Evolutionary conservation across 192 early-diverging fungal species (phyloP).

Genomic region (Spizellomyces sp.): DNA sequence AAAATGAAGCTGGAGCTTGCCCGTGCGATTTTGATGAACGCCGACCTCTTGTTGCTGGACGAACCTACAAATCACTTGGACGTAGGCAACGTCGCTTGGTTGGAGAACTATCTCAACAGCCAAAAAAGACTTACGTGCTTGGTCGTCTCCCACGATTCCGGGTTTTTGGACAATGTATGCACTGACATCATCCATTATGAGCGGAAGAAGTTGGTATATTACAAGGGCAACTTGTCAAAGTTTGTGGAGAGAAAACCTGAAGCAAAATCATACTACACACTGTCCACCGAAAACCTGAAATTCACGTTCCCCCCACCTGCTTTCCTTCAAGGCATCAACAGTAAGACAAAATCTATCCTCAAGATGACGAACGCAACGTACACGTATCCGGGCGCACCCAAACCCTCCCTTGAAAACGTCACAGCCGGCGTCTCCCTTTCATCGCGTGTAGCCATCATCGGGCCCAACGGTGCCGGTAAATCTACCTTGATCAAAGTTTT

Average conservation of each 20-base stretch:
- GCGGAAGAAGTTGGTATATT: slow-evolving; percentile 74
- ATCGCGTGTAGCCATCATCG: slow-evolving; percentile 79
- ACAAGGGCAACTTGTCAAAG: slow-evolving; percentile 77
- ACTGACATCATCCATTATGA: slow-evolving; percentile 81
- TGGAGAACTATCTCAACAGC: slow-evolving; percentile 70
- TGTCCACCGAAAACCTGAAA: slow-evolving; percentile 68
- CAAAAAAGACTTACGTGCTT: slow-evolving; percentile 69
- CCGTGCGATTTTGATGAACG: slow-evolving; percentile 64
- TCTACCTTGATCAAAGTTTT: slow-evolving; percentile 59
- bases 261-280: slow-evolving; percentile 75
- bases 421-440: slow-evolving; percentile 68
- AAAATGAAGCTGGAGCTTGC: slow-evolving; percentile 66
- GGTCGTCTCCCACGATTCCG: slow-evolving; percentile 82
- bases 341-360: slow-evolving; percentile 74
- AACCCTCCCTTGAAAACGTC: slow-evolving; percentile 63
- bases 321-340: slow-evolving; percentile 73
- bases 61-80: slow-evolving; percentile 94
- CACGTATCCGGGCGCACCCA: slow-evolving; percentile 68
- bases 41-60: slow-evolving; percentile 89
- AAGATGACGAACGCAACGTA: slow-evolving; percentile 73
- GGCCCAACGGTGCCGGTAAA: slow-evolving; percentile 65
- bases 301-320: slow-evolving; percentile 79
- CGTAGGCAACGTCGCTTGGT: slow-evolving; percentile 73
- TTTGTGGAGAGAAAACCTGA: slow-evolving; percentile 76
- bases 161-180: slow-evolving; percentile 79